Evolutionary conservation across 2,329 filamentous ascomycete species (phyloP).

Genomic region (Venturia oleaginea): DNA sequence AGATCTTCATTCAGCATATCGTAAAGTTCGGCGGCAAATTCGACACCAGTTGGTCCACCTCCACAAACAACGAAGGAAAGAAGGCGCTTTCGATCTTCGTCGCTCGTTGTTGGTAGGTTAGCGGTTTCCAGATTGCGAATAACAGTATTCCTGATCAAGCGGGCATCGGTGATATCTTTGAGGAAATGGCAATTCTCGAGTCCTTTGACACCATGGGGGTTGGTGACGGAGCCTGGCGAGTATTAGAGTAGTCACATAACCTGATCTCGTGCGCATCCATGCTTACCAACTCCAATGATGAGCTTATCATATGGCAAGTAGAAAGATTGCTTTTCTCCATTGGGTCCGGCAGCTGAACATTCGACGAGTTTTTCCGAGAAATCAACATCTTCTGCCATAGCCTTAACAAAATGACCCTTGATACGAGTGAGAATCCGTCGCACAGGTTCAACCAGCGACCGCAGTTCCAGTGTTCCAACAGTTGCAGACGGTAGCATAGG

Average conservation of each 20-base stretch:
- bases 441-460: constrained; percentile 88
- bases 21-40: constrained; percentile 93
- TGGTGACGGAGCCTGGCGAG: constrained; percentile 64
- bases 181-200: constrained; percentile 90
- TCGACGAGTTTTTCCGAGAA: constrained; percentile 89
- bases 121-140: constrained; percentile 84
- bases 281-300: constrained; percentile 69
- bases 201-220: constrained; percentile 91
- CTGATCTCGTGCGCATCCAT: too few relatives aligned
- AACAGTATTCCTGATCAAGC: constrained; percentile 78
- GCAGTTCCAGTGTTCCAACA: constrained; percentile 84
- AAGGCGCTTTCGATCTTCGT: constrained; percentile 77
- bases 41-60: constrained; percentile 90
- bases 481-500: constrained; percentile 97
- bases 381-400: constrained; percentile 77
- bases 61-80: constrained; percentile 95
- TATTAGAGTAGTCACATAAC: background rate
- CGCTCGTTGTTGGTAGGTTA: constrained; percentile 82
- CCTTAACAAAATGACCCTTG: constrained; percentile 82
- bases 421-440: constrained; percentile 71
- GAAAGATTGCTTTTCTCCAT: constrained; percentile 69
- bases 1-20: constrained; percentile 96
- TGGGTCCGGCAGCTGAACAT: constrained; percentile 60
- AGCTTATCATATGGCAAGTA: constrained; percentile 98
- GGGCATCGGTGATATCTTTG: constrained; percentile 89